These are phyloP conservation scores for Trypanosomatidae sp. DNA, from an alignment of 208 protist genomes.

Conservation along the genomic window DNA sequence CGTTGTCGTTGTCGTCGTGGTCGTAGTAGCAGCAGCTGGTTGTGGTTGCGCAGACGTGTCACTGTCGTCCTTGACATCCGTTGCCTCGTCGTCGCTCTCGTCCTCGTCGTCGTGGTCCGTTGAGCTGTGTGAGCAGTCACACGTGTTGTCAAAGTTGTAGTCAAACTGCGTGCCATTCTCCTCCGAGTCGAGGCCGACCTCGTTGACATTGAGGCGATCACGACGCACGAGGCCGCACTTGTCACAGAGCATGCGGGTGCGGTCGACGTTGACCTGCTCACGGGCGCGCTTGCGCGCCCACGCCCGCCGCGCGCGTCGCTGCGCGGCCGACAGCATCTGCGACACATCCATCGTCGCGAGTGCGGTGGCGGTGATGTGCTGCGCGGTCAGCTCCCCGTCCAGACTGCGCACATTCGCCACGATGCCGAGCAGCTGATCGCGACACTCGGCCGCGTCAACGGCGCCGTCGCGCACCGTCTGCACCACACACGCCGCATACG, in stretches of 20 bases:
- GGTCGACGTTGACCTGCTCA: constrained; percentile 62
- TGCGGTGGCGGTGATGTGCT: constrained; percentile 12
- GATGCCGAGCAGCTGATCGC: constrained; percentile 55
- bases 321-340: constrained; percentile 50
- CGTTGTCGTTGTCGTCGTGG: too few relatives aligned
- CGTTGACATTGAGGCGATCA: constrained; percentile 79
- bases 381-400: constrained; percentile 31
- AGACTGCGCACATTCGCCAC: constrained; percentile 61
- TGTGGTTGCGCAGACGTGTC: too few relatives aligned
- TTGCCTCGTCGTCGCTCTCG: constrained; percentile 12
- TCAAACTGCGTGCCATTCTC: constrained; percentile 84
- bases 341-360: constrained; percentile 59
- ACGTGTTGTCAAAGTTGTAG: constrained; percentile 84
- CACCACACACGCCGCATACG: constrained; percentile 35
- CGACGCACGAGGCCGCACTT: constrained; percentile 73
- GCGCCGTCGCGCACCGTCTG: constrained; percentile 13
- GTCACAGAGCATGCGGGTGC: constrained; percentile 66
- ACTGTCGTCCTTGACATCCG: constrained; percentile 3
- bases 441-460: constrained; percentile 40
- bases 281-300: constrained; percentile 58
- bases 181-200: constrained; percentile 77
- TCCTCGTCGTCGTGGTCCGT: constrained; percentile 12
- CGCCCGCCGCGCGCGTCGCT: constrained; percentile 23
- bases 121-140: constrained; percentile 57
- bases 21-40: too few relatives aligned